These are phyloP conservation scores for Cladosporium colombiae DNA, from an alignment of 2,329 filamentous ascomycete species.

Conservation along the genomic window DNA sequence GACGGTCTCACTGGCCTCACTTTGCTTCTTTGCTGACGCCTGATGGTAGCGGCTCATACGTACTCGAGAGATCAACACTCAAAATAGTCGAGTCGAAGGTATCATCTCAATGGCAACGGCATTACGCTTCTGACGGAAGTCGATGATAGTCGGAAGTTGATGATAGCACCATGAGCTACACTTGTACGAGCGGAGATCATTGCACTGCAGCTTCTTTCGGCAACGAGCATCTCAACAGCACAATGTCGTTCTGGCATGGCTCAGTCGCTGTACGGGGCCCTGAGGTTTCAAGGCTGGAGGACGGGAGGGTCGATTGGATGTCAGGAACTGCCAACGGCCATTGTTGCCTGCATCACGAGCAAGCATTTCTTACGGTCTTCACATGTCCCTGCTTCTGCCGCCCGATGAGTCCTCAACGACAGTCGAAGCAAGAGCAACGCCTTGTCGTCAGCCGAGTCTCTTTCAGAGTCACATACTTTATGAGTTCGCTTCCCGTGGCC, in stretches of 20 bases:
- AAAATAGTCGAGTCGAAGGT: neutral
- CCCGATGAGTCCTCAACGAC: neutral
- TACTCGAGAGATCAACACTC: neutral
- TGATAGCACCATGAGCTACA: neutral
- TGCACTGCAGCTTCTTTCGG: no score
- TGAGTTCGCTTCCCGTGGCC: neutral
- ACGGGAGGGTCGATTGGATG: no score
- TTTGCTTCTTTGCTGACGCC: neutral
- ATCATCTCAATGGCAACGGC: neutral
- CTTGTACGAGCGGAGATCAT: no score
- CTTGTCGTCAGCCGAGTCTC: neutral
- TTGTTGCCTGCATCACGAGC: no score
- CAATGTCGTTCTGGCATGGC: neutral
- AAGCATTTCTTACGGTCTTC: neutral
- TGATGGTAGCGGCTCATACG: neutral
- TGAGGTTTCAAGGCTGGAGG: neutral
- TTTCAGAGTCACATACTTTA: neutral
- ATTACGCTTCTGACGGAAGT: neutral
- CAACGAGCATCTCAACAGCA: no score
- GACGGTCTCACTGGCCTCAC: neutral
- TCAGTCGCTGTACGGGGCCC: neutral
- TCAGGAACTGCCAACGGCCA: no score
- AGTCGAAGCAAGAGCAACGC: neutral
- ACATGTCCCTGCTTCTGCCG: neutral
- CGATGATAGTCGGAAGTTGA: neutral